Percentiles rank a stretch among this genome's conserved stretches.
These are phyloP conservation scores for Penicillium taxi DNA, from an alignment of 495 filamentous ascomycete genomes.

Conservation along the genomic window DNA sequence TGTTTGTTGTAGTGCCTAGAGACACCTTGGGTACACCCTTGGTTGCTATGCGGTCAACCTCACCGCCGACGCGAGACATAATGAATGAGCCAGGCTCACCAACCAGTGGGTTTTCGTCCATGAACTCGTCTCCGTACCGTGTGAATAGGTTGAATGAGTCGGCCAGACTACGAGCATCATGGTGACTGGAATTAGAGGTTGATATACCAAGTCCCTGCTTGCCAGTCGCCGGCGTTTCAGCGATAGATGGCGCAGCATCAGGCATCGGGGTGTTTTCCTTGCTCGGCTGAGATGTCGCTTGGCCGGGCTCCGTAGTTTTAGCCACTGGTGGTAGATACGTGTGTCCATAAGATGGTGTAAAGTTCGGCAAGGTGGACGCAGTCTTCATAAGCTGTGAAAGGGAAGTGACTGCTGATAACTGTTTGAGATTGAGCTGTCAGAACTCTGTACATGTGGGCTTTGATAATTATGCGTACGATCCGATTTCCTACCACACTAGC, in stretches of 20 bases:
- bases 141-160: slow-evolving; percentile 60
- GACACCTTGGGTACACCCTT: slow-evolving; percentile 11
- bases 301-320: slow-evolving; percentile 29
- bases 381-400: slow-evolving; percentile 61
- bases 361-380: slow-evolving; percentile 56
- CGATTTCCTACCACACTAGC: slow-evolving; percentile 67
- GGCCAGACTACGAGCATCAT: slow-evolving; percentile 51
- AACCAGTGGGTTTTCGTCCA: slow-evolving; percentile 84
- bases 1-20: slow-evolving; percentile 4
- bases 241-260: slow-evolving; percentile 25
- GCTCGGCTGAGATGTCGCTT: slow-evolving; percentile 35
- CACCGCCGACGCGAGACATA: slow-evolving; percentile 45
- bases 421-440: too few relatives aligned
- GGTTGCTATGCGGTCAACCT: slow-evolving; percentile 12
- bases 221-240: slow-evolving; percentile 22
- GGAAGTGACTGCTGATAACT: slow-evolving; percentile 54
- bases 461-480: slow-evolving; percentile 46
- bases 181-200: slow-evolving; percentile 22
- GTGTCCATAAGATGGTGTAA: slow-evolving; percentile 66
- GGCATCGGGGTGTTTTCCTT: slow-evolving; percentile 58
- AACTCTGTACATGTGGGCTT: too few relatives aligned
- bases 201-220: slow-evolving; percentile 33
- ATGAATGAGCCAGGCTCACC: slow-evolving; percentile 85
- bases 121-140: slow-evolving; percentile 66
- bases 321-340: slow-evolving; percentile 54